Evolutionary conservation across 768 basidiomycete genomes (phyloP).

Genomic region (Tricholoma matsutake): DNA sequence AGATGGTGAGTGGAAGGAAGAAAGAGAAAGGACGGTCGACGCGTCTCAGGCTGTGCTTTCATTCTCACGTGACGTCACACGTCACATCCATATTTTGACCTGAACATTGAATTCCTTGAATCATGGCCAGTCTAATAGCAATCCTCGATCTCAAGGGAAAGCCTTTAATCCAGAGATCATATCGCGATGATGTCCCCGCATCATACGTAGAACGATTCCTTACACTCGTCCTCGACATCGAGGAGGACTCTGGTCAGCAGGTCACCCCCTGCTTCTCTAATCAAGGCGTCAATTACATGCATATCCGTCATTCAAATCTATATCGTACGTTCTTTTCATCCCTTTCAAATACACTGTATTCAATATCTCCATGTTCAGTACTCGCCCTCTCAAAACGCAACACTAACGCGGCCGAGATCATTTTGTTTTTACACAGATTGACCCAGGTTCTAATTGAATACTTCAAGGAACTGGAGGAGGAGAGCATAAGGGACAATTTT

Average conservation of each 20-base stretch:
- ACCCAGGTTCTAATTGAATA: slow-evolving; percentile 94
- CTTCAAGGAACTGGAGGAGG: slow-evolving; percentile 99
- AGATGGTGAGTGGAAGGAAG: not conserved
- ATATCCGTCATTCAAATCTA: slow-evolving; percentile 96
- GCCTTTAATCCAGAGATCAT: slow-evolving; percentile 93
- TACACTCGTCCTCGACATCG: slow-evolving; percentile 89
- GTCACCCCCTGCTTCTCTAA: slow-evolving; percentile 95
- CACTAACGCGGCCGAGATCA: slow-evolving; percentile 92
- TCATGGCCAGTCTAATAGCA: slow-evolving; percentile 70
- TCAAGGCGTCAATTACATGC: slow-evolving; percentile 97
- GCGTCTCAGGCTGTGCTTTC: not conserved
- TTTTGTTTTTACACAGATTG: slow-evolving; percentile 93
- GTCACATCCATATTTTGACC: not conserved
- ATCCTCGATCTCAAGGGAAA: slow-evolving; percentile 99
- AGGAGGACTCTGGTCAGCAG: slow-evolving; percentile 89
- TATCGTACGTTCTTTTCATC: slow-evolving; percentile 64
- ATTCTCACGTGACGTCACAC: not conserved
- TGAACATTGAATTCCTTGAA: not conserved
- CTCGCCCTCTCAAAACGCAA: slow-evolving; percentile 95
- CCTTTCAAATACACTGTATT: not conserved
- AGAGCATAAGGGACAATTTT: slow-evolving; percentile 98
- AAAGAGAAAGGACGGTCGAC: not conserved
- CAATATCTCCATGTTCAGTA: slow-evolving; percentile 44
- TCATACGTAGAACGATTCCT: slow-evolving; percentile 92
- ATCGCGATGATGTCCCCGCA: slow-evolving; percentile 91